Evolutionary conservation across 805 yeast species (phyloP), one percentile per base, ranked within the genome.

Genomic region (Saccharomycopsis sp.): DNA sequence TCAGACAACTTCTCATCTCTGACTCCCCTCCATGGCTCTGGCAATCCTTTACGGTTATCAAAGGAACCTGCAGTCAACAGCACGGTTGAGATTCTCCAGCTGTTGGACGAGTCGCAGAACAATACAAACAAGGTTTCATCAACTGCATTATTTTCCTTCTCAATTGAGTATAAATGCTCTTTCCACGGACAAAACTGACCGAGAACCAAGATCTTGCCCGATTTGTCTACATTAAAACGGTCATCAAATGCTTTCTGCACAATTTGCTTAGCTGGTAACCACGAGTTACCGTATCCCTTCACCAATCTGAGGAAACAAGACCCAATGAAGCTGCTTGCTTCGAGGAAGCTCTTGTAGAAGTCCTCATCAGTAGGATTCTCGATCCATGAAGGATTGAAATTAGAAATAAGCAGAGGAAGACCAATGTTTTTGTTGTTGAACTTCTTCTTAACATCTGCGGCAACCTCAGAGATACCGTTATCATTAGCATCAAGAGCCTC

Each of bases 401-500:
- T 80, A 12, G 93, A 75, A 14, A 94, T 88, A 50, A 91, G 73
- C 1, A 91, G 78, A 7, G 97, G 93, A 56, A 94, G 78, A 17
- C 89, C 79, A 71, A 90, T 85, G 65, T 84, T 83, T 64, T 80
- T 80, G 67, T 87, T 91, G 64, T 80, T 80, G 76, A 89, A 94
- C 62, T 76, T 79, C 62, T 76, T 75, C 19, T 69, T 63, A 2
- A 66, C 81, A 53, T 78, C 80, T 24, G 75, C 76, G 3, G 79
- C 81, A 67, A 83, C 89, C 66, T 87, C 85, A 69, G 80, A 79
- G 63, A 93, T 82, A 67, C 99, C 99, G 68, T 94, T 94, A 71
- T 94, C 99, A 68, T 92, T 89, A 58, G 97, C 99, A 73, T 92
- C 99, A 38, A 94, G 78, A 8, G 97, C 85, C 73, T 94, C 98